Evolutionary conservation across 331 rosid genomes (phyloP).

Genomic region (Stylosanthes scabra): DNA sequence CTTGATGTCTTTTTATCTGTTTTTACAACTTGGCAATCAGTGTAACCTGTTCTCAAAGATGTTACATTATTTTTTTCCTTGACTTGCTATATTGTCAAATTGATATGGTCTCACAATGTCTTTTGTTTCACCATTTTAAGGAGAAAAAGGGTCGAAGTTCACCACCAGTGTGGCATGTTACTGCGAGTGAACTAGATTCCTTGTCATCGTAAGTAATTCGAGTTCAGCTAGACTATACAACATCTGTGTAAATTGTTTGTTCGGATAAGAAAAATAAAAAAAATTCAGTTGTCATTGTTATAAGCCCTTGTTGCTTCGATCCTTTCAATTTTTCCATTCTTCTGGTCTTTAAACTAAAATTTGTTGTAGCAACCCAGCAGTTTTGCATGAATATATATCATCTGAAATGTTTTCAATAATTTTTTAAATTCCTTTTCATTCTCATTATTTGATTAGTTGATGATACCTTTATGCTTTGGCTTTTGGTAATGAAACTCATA

Average conservation of each 20-base stretch:
- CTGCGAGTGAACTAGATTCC: slow-evolving; percentile 79
- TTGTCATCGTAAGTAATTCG: slow-evolving; percentile 75
- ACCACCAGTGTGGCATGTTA: slow-evolving; percentile 80
- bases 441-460: neutral
- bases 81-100: neutral
- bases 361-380: neutral
- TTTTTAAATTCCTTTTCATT: neutral
- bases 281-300: no score
- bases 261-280: no score
- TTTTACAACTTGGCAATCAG: slow-evolving; percentile 5
- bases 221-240: neutral
- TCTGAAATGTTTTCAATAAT: slow-evolving; percentile 23
- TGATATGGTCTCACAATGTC: slow-evolving; percentile 17
- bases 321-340: no score
- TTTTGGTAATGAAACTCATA: slow-evolving; percentile 6
- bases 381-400: neutral
- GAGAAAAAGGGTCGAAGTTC: slow-evolving; percentile 81
- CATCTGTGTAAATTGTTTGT: neutral
- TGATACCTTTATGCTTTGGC: no score
- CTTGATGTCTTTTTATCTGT: neutral
- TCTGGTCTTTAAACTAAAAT: no score
- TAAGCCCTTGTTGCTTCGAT: no score
- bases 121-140: slow-evolving; percentile 55
- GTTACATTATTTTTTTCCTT: slow-evolving; percentile 10
- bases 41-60: neutral